Evolutionary conservation across 495 filamentous ascomycete genomes (phyloP).

Genomic region (Mycothermus thermophilus): DNA sequence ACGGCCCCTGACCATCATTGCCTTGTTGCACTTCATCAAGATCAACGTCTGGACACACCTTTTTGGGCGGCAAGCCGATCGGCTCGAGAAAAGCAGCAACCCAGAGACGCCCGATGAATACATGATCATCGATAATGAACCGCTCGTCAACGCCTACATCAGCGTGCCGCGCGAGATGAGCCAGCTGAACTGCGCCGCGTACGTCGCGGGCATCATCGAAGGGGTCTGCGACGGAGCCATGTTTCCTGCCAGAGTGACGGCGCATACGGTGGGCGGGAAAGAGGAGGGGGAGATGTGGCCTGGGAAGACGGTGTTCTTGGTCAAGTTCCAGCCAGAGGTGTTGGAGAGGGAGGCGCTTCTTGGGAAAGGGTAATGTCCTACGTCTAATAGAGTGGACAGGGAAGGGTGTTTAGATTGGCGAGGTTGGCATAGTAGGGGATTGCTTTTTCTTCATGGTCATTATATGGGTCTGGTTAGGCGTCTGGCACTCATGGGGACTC

Average conservation of each 20-base stretch:
- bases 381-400: background rate
- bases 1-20: conserved; percentile 75
- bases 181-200: conserved; percentile 92
- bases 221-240: conserved; percentile 86
- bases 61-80: conserved; percentile 78
- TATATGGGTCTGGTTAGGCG: too few relatives aligned
- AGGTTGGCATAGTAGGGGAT: too few relatives aligned
- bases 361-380: conserved; percentile 22
- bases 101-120: conserved; percentile 78
- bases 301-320: conserved; percentile 83
- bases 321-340: conserved; percentile 77
- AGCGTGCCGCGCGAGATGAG: conserved; percentile 88
- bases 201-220: conserved; percentile 88
- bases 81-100: conserved; percentile 76
- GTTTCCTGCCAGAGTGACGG: conserved; percentile 78
- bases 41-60: conserved; percentile 82
- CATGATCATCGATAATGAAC: conserved; percentile 97
- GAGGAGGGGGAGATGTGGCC: conserved; percentile 81
- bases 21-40: conserved; percentile 88
- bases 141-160: conserved; percentile 85
- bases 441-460: too few relatives aligned
- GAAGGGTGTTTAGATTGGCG: too few relatives aligned
- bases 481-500: too few relatives aligned
- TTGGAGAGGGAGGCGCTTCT: conserved; percentile 74
- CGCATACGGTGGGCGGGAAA: conserved; percentile 67